These are phyloP conservation scores for Talaromyces sp. DNA, from an alignment of 2,329 filamentous ascomycete species.

Conservation along the genomic window DNA sequence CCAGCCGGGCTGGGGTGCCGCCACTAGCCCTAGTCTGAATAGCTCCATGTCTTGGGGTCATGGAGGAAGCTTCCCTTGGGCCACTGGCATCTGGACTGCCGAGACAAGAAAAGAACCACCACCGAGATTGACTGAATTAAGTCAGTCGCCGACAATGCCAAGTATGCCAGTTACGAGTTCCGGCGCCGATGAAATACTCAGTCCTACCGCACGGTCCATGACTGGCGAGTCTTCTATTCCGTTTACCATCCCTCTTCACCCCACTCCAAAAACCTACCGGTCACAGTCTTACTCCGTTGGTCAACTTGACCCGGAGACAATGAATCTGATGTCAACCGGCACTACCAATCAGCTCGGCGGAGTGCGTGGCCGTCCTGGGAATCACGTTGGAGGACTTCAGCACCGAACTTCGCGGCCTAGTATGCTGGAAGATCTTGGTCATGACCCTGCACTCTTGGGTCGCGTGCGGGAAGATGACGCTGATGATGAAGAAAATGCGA, in stretches of 20 bases:
- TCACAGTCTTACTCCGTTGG: conserved; percentile 97
- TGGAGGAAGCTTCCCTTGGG: conserved; percentile 62
- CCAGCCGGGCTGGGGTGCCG: conserved; percentile 43
- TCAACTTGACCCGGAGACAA: conserved; percentile 69
- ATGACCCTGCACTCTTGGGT: conserved; percentile 45
- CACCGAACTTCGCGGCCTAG: conserved; percentile 68
- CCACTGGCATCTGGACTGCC: conserved; percentile 76
- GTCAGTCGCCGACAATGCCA: conserved; percentile 69
- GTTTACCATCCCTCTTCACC: conserved; percentile 82
- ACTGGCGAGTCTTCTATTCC: conserved; percentile 62
- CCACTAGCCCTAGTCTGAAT: conserved; percentile 35
- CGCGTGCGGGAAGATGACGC: conserved; percentile 50
- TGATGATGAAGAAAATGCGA: conserved; percentile 34
- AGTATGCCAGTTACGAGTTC: conserved; percentile 48
- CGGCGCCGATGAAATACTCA: conserved; percentile 53
- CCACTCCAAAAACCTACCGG: conserved; percentile 86
- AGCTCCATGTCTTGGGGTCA: conserved; percentile 44
- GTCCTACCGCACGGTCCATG: conserved; percentile 45
- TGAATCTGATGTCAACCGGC: conserved; percentile 34
- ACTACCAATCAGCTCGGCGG: conserved; percentile 28
- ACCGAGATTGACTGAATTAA: conserved; percentile 67
- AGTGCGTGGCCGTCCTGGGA: conserved; percentile 36
- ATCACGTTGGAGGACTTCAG: conserved; percentile 66
- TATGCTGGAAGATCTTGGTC: conserved; percentile 44
- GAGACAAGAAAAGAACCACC: conserved; percentile 73